These are phyloP conservation scores for Cladophialophora bantiana DNA, from an alignment of 2,329 filamentous ascomycete species.

Conservation along the genomic window DNA sequence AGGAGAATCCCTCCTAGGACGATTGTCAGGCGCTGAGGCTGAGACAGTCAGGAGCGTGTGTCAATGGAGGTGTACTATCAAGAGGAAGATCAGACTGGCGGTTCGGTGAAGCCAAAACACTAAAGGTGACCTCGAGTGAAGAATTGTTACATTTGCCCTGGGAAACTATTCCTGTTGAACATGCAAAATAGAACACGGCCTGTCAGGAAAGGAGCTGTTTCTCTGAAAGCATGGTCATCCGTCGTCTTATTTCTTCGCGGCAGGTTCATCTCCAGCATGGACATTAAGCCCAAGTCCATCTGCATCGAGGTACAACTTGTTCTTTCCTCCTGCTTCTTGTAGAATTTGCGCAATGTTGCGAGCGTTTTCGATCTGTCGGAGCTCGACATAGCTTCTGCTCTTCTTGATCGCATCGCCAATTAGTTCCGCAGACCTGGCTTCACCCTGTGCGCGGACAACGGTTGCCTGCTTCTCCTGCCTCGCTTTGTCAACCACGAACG, in stretches of 20 bases:
- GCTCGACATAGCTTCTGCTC: slow-evolving; percentile 93
- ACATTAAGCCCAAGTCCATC: slow-evolving; percentile 93
- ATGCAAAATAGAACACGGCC: slow-evolving; percentile 15
- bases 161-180: slow-evolving; percentile 34
- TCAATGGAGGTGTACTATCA: not conserved
- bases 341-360: slow-evolving; percentile 84
- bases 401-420: slow-evolving; percentile 99
- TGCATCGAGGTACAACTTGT: slow-evolving; percentile 92
- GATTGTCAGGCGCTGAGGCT: not conserved
- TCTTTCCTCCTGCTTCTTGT: slow-evolving; percentile 83
- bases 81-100: not conserved
- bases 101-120: not conserved
- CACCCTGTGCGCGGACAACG: slow-evolving; percentile 98
- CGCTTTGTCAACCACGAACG: slow-evolving; percentile 98
- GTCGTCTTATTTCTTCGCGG: slow-evolving; percentile 21
- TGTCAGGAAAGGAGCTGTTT: not conserved
- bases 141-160: slow-evolving; percentile 40
- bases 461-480: slow-evolving; percentile 99
- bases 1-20: not conserved
- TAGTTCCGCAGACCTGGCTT: slow-evolving; percentile 94
- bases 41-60: no score
- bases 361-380: slow-evolving; percentile 98
- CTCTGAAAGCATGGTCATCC: slow-evolving; percentile 11
- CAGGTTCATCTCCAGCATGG: slow-evolving; percentile 45
- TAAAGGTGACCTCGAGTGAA: slow-evolving; percentile 30